Evolutionary conservation across 768 basidiomycete genomes (phyloP), one percentile per base, ranked within the genome.

Genomic region (Russula dissimulans): DNA sequence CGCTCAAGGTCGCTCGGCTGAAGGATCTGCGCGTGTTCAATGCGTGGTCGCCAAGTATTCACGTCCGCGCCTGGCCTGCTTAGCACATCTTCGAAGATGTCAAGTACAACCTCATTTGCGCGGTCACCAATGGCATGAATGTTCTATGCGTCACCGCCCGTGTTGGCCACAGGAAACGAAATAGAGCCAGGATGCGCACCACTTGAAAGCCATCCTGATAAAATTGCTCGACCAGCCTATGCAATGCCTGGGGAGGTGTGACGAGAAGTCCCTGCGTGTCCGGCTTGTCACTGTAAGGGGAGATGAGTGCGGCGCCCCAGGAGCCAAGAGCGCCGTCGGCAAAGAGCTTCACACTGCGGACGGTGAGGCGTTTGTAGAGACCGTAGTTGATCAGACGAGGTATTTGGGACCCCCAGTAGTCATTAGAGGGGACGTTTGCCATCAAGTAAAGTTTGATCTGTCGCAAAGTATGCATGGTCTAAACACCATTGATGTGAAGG

Each of bases 21-120:
- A 74, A 98, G 77, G 49, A 97, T 92, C 70, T 98, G 95, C 0
- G 93, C 88, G 71, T 98, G 95, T 69, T 98, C 95, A 9, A 97
- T 84, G 44, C 95, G 78, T 1, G 91, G 87, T 11, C 94, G 78
- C 70, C 83, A 80, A 54, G 74, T 71, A 3, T 73, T 67, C 5
- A 78, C 75, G 56, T 81, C 61, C 2, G 50, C 56, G 0, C 67
- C 64, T 44, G 73, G 56, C 54, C 49, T 57, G 29, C 41, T 58
- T 12, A 66, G 56, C 3, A 88, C 75, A 6, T 77, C 72, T 69
- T 95, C 89, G 67, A 89, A 94, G 9, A 92, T 85, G 67, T 97
- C 84, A 26, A 97, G 79, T 1, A 92, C 81, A 34, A 87, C 76
- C 36, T 86, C 79, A 68, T 95, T 97, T 36, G 92, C 93, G 46